Conservation (phyloP, 148 eudicot genomes). For the Cornus florida region DNA sequence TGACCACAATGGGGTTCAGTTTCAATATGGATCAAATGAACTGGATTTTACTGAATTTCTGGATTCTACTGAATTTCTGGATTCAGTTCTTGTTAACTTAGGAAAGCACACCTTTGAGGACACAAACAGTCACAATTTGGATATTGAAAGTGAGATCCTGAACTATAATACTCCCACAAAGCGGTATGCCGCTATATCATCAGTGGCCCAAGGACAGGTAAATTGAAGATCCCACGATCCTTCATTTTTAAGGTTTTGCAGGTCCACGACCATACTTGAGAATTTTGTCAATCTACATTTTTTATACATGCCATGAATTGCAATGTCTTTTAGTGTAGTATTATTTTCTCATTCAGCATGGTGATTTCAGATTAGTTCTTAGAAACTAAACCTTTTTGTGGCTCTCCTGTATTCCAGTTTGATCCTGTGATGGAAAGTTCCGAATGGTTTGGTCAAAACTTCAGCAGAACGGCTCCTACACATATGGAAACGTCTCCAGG, state of each 20-base stretch:
- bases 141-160: slow-evolving; percentile 24
- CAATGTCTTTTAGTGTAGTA: not conserved
- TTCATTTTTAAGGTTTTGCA: not conserved
- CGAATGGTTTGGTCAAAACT: slow-evolving; percentile 3
- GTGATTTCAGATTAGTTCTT: not conserved
- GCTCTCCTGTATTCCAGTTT: not conserved
- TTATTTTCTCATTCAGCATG: not conserved
- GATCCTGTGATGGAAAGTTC: not conserved
- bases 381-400: not conserved
- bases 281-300: not conserved
- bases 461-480: too few species aligned
- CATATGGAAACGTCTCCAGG: too few species aligned
- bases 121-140: slow-evolving; percentile 12
- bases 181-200: not conserved
- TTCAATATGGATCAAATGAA: slow-evolving; percentile 38
- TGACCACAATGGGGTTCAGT: slow-evolving; percentile 29
- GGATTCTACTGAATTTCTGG: too few species aligned
- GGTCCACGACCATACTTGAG: not conserved
- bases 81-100: slow-evolving; percentile 36
- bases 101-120: not conserved
- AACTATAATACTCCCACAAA: not conserved
- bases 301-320: not conserved
- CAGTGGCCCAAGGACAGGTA: slow-evolving; percentile 37
- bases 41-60: slow-evolving; percentile 38
- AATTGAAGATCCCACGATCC: not conserved